Percentiles rank a stretch among this genome's conserved stretches.
phyloP scores from a whole-genome alignment of 495 filamentous ascomycete genomes.

The Talaromyces stipitatus region DNA sequence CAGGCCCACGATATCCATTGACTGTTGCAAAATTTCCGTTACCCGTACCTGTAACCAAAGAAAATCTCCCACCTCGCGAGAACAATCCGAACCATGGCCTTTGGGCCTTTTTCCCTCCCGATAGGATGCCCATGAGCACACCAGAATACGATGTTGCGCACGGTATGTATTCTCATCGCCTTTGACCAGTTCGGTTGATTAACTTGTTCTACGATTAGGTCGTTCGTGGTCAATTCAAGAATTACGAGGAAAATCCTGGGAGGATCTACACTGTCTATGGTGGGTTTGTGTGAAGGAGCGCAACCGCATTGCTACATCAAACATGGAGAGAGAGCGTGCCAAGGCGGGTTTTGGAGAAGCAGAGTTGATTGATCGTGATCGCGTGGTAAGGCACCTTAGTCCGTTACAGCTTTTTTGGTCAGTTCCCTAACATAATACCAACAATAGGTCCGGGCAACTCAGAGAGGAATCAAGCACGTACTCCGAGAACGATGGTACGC shows the following conservation, averaged over 20 bases:
- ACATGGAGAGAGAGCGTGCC: slow-evolving; percentile 54
- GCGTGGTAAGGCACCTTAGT: slow-evolving; percentile 43
- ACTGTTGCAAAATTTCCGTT: slow-evolving; percentile 62
- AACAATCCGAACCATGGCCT: slow-evolving; percentile 72
- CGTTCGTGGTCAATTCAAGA: slow-evolving; percentile 84
- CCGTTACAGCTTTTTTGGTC: neutral
- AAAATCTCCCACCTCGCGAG: slow-evolving; percentile 34
- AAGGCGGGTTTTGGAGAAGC: slow-evolving; percentile 60
- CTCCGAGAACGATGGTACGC: slow-evolving; percentile 85
- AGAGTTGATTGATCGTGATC: slow-evolving; percentile 52
- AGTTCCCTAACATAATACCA: slow-evolving; percentile 12
- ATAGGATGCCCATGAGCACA: slow-evolving; percentile 52
- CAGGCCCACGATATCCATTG: slow-evolving; percentile 63
- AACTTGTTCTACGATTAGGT: slow-evolving; percentile 34
- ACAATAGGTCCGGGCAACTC: slow-evolving; percentile 60
- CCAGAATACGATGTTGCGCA: slow-evolving; percentile 61
- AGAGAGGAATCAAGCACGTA: slow-evolving; percentile 70
- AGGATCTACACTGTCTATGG: slow-evolving; percentile 88
- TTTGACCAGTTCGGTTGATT: slow-evolving; percentile 4
- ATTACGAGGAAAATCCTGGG: slow-evolving; percentile 81
- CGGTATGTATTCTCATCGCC: slow-evolving; percentile 37
- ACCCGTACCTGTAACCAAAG: slow-evolving; percentile 57
- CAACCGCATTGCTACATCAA: slow-evolving; percentile 79
- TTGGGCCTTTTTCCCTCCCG: slow-evolving; percentile 81
- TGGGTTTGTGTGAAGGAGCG: slow-evolving; percentile 91